Conservation (phyloP, 345 rosid genomes). For the Aquilaria sinensis region DNA sequence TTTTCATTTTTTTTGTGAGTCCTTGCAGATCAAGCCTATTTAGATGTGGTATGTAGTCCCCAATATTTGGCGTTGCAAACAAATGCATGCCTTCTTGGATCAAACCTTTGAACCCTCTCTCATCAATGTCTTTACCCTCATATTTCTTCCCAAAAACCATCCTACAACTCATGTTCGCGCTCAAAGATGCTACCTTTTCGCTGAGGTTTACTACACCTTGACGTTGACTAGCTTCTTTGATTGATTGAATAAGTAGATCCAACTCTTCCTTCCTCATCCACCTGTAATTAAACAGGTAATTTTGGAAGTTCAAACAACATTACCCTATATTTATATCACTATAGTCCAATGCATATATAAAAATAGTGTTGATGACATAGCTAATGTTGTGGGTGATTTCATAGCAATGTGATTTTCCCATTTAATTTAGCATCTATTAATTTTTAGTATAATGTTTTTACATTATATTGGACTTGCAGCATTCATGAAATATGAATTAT, state of each 20-base stretch:
- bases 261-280: slow-evolving; percentile 21
- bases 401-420: too few relatives aligned
- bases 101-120: slow-evolving; percentile 34
- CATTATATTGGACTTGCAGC: too few relatives aligned
- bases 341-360: too few relatives aligned
- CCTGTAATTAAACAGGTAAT: too few relatives aligned
- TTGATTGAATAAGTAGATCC: slow-evolving; percentile 14
- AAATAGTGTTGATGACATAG: too few relatives aligned
- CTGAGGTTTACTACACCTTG: slow-evolving; percentile 30
- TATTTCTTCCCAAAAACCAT: slow-evolving; percentile 51
- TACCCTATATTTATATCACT: too few relatives aligned
- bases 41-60: slow-evolving; percentile 30
- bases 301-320: too few relatives aligned
- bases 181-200: slow-evolving; percentile 20
- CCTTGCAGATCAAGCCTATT: slow-evolving; percentile 35
- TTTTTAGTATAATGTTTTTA: too few relatives aligned
- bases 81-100: slow-evolving; percentile 33
- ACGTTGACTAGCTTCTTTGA: slow-evolving; percentile 11
- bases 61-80: slow-evolving; percentile 27
- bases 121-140: slow-evolving; percentile 21
- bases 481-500: too few relatives aligned
- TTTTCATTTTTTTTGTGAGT: slow-evolving; percentile 29
- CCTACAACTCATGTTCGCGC: slow-evolving; percentile 30
- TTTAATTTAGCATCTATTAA: too few relatives aligned
- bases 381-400: too few relatives aligned